Conservation (phyloP, 2,329 filamentous ascomycete species). For the Fusarium sacchari region DNA sequence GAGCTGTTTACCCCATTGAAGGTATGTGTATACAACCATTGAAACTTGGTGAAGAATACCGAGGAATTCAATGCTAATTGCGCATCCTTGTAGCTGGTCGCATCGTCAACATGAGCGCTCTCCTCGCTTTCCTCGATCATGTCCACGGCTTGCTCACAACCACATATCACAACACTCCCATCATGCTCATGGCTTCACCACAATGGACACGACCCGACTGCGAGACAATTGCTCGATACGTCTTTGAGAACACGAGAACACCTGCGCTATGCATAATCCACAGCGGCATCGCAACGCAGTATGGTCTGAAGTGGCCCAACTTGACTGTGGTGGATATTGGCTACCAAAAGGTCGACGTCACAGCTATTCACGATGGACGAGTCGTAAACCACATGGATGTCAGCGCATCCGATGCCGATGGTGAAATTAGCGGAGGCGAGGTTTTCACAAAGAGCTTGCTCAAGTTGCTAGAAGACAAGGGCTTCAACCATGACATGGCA, state of each 20-base stretch:
- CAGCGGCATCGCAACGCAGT: slow-evolving; percentile 86
- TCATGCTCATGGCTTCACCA: slow-evolving; percentile 89
- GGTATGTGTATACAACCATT: slow-evolving; percentile 57
- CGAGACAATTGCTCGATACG: slow-evolving; percentile 89
- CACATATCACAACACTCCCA: slow-evolving; percentile 94
- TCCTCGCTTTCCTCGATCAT: slow-evolving; percentile 92
- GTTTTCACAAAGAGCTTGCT: slow-evolving; percentile 81
- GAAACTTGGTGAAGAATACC: background rate
- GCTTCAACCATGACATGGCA: slow-evolving; percentile 72
- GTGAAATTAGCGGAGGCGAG: slow-evolving; percentile 79
- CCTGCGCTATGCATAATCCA: slow-evolving; percentile 92
- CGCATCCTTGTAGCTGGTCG: slow-evolving; percentile 68
- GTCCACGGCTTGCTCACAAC: slow-evolving; percentile 90
- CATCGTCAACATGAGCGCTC: slow-evolving; percentile 90
- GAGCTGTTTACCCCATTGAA: slow-evolving; percentile 86
- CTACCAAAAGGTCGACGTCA: slow-evolving; percentile 90
- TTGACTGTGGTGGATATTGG: slow-evolving; percentile 93
- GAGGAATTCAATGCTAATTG: slow-evolving; percentile 21
- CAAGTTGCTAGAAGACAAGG: slow-evolving; percentile 69
- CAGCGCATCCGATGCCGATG: slow-evolving; percentile 63
- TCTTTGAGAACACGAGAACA: slow-evolving; percentile 97
- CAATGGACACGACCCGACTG: slow-evolving; percentile 90
- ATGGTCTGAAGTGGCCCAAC: slow-evolving; percentile 78
- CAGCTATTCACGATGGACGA: slow-evolving; percentile 84
- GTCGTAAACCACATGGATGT: slow-evolving; percentile 74